Conservation (phyloP, 345 rosid genomes). For the Salix arbutifolia region DNA sequence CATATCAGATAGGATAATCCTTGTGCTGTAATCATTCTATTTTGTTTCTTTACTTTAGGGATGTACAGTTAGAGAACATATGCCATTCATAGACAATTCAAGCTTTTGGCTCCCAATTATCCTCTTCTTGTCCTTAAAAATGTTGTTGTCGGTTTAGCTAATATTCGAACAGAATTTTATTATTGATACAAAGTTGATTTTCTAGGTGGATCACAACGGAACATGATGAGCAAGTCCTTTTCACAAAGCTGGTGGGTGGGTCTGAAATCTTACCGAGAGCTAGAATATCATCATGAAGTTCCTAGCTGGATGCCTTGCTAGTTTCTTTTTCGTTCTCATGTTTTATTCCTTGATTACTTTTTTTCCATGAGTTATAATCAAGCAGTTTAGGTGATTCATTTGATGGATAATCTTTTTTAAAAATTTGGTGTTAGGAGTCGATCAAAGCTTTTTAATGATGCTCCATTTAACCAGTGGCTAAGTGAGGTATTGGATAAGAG, state of each 20-base stretch:
- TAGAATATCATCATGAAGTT: slow-evolving; percentile 11
- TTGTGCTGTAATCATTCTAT: not conserved
- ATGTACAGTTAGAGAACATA: not conserved
- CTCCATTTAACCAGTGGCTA: not conserved
- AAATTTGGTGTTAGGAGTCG: not conserved
- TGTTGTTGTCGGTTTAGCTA: not conserved
- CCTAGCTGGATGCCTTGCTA: slow-evolving; percentile 2
- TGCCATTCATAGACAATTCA: not conserved
- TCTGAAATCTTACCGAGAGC: not conserved
- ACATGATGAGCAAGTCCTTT: not conserved
- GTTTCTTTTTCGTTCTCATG: not conserved
- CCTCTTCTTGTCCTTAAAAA: not conserved
- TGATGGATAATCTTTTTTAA: not conserved
- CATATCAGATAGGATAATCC: not conserved
- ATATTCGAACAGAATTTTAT: not conserved
- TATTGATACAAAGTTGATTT: not conserved
- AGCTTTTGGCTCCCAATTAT: not conserved
- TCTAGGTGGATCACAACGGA: not conserved
- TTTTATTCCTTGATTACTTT: not conserved
- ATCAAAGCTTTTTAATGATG: not conserved
- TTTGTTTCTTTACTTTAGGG: not conserved
- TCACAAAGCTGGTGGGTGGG: slow-evolving; percentile 12
- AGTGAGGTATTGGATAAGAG: not conserved
- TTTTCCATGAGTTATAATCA: not conserved
- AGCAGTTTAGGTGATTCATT: not conserved